Percentiles rank a stretch among this genome's conserved stretches.
Evolutionary conservation across 768 basidiomycete species (phyloP).

Genomic region (Rhizopogon roseolus): DNA sequence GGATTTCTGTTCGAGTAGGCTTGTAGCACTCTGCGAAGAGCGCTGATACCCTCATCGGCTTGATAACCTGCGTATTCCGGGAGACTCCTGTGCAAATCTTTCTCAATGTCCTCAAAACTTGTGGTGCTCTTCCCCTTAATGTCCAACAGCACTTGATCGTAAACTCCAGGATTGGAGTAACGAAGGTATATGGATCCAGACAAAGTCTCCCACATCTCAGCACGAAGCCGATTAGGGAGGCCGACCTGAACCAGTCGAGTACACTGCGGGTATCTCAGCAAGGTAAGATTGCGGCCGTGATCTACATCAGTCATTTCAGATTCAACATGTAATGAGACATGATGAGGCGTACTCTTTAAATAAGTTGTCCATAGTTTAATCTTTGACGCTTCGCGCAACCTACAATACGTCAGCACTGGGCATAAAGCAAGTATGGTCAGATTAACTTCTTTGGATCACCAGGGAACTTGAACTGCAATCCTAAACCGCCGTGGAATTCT

Average conservation of each 20-base stretch:
- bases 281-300: conserved; percentile 92
- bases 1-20: conserved; percentile 97
- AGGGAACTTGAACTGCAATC: conserved; percentile 82
- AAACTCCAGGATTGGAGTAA: conserved; percentile 80
- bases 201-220: conserved; percentile 97
- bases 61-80: conserved; percentile 98
- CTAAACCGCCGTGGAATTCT: conserved; percentile 73
- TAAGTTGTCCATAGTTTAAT: conserved; percentile 95
- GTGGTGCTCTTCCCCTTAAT: conserved; percentile 76
- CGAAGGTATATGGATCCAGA: conserved; percentile 93
- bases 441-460: conserved; percentile 88
- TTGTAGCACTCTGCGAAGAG: conserved; percentile 84
- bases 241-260: conserved; percentile 98
- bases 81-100: conserved; percentile 91
- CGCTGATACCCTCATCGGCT: conserved; percentile 76
- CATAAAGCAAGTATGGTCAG: background rate
- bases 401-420: conserved; percentile 24
- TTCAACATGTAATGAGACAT: background rate
- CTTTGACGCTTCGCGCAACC: conserved; percentile 88
- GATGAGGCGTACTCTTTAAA: conserved; percentile 54
- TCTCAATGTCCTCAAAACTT: conserved; percentile 98
- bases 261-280: conserved; percentile 93
- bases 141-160: conserved; percentile 68
- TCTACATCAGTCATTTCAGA: conserved; percentile 36
- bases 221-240: conserved; percentile 87